These are phyloP conservation scores for Sporormia fimetaria DNA, from an alignment of 495 filamentous ascomycete species.

Conservation along the genomic window DNA sequence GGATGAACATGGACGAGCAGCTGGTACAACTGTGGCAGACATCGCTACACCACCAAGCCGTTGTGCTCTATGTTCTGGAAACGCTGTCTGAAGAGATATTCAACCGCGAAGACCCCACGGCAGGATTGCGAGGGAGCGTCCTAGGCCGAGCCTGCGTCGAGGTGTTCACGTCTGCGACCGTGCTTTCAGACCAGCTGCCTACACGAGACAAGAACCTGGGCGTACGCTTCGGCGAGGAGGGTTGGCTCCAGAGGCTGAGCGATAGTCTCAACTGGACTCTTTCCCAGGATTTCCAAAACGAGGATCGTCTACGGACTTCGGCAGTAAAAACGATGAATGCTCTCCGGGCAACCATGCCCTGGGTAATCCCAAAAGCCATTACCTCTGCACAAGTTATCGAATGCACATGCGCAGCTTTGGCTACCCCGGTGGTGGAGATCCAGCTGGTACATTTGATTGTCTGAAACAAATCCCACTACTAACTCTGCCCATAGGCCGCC, in stretches of 20 bases:
- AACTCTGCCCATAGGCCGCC: constrained; percentile 47
- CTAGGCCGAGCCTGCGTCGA: constrained; percentile 84
- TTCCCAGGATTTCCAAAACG: constrained; percentile 47
- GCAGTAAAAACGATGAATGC: constrained; percentile 64
- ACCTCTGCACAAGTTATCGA: constrained; percentile 55
- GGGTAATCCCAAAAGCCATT: constrained; percentile 76
- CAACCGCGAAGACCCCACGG: constrained; percentile 74
- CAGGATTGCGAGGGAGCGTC: constrained; percentile 66
- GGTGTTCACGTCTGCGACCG: constrained; percentile 69
- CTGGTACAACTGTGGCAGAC: constrained; percentile 75
- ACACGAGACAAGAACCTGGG: constrained; percentile 50
- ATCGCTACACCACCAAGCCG: constrained; percentile 30
- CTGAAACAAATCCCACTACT: too few relatives aligned
- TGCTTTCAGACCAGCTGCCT: constrained; percentile 64
- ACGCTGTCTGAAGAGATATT: constrained; percentile 93
- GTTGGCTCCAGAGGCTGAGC: constrained; percentile 73
- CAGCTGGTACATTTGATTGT: constrained; percentile 65
- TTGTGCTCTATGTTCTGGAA: constrained; percentile 52
- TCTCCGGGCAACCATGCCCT: constrained; percentile 63
- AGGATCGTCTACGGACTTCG: constrained; percentile 52
- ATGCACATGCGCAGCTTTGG: constrained; percentile 62
- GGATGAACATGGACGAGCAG: constrained; percentile 85
- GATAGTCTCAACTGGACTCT: constrained; percentile 64
- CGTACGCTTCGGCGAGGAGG: constrained; percentile 64
- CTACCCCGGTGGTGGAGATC: constrained; percentile 58